Conservation (phyloP, 257 asterid genomes). For the Paraleonurus japonicus region DNA sequence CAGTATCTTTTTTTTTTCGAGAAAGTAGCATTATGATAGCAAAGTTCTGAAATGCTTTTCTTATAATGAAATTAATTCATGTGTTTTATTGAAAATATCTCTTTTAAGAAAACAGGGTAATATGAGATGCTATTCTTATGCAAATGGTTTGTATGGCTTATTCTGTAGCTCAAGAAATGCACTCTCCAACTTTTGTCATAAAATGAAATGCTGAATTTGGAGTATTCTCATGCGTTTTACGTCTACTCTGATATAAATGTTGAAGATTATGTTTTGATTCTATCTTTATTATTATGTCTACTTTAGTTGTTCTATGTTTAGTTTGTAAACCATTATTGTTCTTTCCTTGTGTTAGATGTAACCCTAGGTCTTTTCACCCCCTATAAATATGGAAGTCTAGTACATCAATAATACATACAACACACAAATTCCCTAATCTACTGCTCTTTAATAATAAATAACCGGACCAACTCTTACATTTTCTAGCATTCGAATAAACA, state of each 20-base stretch:
- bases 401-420: neutral
- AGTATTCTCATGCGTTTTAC: neutral
- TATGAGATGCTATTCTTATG: conserved; percentile 1
- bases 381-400: neutral
- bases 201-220: neutral
- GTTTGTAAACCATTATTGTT: neutral
- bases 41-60: neutral
- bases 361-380: neutral
- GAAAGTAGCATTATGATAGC: neutral
- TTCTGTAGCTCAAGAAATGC: neutral
- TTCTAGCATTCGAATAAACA: neutral
- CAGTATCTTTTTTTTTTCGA: neutral
- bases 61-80: neutral
- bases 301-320: neutral
- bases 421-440: neutral
- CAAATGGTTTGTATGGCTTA: neutral
- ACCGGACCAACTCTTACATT: neutral
- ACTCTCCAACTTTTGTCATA: neutral
- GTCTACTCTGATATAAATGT: conserved; percentile 5
- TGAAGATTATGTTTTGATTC: neutral
- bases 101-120: neutral
- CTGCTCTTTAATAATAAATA: too few relatives aligned
- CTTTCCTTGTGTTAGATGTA: neutral
- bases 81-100: conserved; percentile 1
- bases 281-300: neutral